Evolutionary conservation across 345 rosid genomes (phyloP), one percentile per base, ranked within the genome.

Genomic region (Salix viminalis): DNA sequence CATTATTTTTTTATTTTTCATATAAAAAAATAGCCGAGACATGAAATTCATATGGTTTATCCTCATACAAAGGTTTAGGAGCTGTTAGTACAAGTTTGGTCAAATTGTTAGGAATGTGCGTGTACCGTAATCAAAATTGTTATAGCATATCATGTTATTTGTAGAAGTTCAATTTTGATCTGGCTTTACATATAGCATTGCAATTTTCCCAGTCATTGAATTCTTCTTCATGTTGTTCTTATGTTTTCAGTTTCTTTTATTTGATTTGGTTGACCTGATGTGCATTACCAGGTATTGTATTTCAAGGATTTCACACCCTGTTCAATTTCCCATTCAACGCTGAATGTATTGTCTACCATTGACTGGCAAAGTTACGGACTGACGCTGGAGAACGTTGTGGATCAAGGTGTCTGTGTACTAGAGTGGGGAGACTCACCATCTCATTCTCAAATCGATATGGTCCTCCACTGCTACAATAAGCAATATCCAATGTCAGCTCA

Each of bases 361-460:
- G 91, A 91, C 77, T 96, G 99, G 99, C 90, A 87, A 87, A 89
- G 86, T 74, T 96, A 93, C 70, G 99, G 97, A 77, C 83, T 96
- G 88, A 77, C 75, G 61, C 78, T 91, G 74, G 79, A 73, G 41
- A 87, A 67, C 46, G 82, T 83, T 75, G 79, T 54, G 50, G 91
- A 91, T 69, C 86, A 85, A 81, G 91, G 82, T 39, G 88, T 84
- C 72, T 71, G 65, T 72, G 76, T 81, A 36, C 83, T 93, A 7
- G 89, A 85, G 77, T 93, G 97, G 99, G 97, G 83, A 72, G 83
- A 86, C 86, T 84, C 90, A 70, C 94, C 91, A 36, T 80, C 91
- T 69, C 30, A 74, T 81, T 79, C 79, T 70, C 90, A 78, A 70
- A 83, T 96, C 7, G 77, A 86, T 65, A 82, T 96, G 80, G 88